Conservation (phyloP, 73 alveolate species). For the Paramecium biaurelia region DNA sequence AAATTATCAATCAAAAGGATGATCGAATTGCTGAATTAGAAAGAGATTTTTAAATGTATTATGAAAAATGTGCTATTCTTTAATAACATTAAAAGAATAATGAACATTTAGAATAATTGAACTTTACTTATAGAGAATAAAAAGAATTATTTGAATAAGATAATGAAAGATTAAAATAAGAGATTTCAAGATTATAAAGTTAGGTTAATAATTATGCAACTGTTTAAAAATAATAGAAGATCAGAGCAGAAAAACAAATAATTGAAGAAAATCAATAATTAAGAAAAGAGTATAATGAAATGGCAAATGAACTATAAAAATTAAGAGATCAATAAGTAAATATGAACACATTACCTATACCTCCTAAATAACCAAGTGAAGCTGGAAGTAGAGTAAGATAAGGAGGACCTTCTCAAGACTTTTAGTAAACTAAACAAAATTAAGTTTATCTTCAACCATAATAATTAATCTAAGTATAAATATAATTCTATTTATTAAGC, state of each 20-base stretch:
- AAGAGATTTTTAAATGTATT: neutral
- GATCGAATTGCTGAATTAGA: neutral
- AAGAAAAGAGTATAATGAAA: neutral
- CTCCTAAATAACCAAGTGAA: neutral
- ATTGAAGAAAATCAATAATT: neutral
- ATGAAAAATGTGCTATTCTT: neutral
- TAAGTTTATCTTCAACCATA: neutral
- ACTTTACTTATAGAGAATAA: neutral
- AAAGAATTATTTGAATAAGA: constrained; percentile 27
- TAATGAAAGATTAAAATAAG: neutral
- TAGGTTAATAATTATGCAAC: neutral
- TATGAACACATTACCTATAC: neutral
- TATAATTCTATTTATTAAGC: neutral
- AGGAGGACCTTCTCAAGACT: neutral
- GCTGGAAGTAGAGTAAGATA: constrained; percentile 8
- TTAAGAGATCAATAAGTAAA: neutral
- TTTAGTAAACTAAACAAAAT: neutral
- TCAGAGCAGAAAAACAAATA: neutral
- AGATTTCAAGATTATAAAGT: neutral
- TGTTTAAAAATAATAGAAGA: neutral
- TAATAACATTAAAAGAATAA: neutral
- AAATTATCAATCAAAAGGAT: neutral
- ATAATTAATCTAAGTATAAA: neutral
- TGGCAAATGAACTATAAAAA: neutral
- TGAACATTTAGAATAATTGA: constrained; percentile 19